Base-by-base conservation (phyloP, 257 asterid genomes). In the Phtheirospermum japonicum region DNA sequence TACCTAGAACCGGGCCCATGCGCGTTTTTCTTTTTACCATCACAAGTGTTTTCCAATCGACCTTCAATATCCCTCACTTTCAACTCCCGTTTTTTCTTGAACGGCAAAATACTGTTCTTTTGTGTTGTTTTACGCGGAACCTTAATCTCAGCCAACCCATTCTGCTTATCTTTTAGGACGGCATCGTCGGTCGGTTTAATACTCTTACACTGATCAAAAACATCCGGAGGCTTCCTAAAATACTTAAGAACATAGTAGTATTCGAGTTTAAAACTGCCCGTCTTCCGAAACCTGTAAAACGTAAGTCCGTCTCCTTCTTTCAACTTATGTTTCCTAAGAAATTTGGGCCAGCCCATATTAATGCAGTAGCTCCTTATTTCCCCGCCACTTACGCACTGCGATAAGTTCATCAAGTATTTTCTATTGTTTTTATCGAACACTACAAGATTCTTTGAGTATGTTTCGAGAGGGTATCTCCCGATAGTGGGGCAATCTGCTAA, bases 171-270 rank as follows among this genome's bases (percentile, higher is more conserved):
- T 23, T 23, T 23, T 23, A 23, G 1, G 1, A 23, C 28, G 19
- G 9, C 18, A 26, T 1, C 2, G n/a, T 28, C 19, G 12, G 9
- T 30, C 11, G 17, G 17, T 53, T 5, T 53, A 40, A 11, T 14
- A 46, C 9, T 46, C 23, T 13, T 16, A n/a, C 19, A 46, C 26
- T 17, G 53, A 20, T 50, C 31, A 48, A 48, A 6, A 50, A 50
- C 31, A 50, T 50, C 56, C 11, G 0, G 30, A 11, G 56, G 56
- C 46, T 57, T 57, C 49, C 32, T 34, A 16, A 58, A 58, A 34
- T 57, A 34, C 48, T n/a, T 57, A 57, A 57, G 48, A 11, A 57
- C 31, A 18, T 57, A 57, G 48, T 33, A 57, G 8, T 57, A 33
- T 50, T 50, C 18, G 31, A n/a, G 46, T 17, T 17, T 20, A 36